Percentiles rank a stretch among this genome's conserved stretches.
phyloP scores from a whole-genome alignment of 2,329 filamentous ascomycete genomes.

The Lomentospora prolificans region DNA sequence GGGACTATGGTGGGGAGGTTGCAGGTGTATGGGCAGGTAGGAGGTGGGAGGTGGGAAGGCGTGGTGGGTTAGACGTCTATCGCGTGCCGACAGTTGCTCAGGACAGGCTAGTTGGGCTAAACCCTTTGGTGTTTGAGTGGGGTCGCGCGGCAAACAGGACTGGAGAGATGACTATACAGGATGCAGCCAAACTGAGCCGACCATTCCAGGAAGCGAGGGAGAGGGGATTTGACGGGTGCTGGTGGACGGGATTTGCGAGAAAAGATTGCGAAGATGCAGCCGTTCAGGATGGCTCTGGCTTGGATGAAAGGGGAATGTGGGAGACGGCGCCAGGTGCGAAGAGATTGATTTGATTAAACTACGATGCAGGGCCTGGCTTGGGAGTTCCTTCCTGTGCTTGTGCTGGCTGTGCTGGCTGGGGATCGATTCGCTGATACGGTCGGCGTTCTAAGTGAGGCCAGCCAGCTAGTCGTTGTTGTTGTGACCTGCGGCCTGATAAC shows the following conservation, averaged over 20 bases:
- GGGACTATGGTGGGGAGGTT: conserved; percentile 10
- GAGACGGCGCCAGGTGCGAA: background rate
- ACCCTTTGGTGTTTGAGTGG: conserved; percentile 2
- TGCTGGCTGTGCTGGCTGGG: background rate
- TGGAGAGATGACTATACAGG: background rate
- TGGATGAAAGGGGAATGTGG: background rate
- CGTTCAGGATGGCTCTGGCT: background rate
- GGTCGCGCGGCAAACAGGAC: conserved; percentile 1
- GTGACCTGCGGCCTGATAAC: too few species aligned
- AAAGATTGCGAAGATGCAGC: background rate
- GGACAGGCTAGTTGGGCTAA: conserved; percentile 1
- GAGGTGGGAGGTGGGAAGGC: conserved; percentile 12
- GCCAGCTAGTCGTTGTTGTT: background rate
- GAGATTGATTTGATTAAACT: conserved; percentile 6
- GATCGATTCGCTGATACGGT: background rate
- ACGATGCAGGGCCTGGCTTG: conserved; percentile 1
- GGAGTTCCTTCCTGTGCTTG: background rate
- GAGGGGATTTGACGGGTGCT: background rate
- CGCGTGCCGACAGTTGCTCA: conserved; percentile 14
- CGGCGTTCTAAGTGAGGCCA: background rate
- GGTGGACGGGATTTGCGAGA: too few species aligned
- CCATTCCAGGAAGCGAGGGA: background rate
- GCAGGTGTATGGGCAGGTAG: conserved; percentile 9
- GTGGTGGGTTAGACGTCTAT: conserved; percentile 13
- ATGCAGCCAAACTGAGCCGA: background rate